phyloP scores from a whole-genome alignment of 306 rosid genomes.

The Pyrus betulifolia region DNA sequence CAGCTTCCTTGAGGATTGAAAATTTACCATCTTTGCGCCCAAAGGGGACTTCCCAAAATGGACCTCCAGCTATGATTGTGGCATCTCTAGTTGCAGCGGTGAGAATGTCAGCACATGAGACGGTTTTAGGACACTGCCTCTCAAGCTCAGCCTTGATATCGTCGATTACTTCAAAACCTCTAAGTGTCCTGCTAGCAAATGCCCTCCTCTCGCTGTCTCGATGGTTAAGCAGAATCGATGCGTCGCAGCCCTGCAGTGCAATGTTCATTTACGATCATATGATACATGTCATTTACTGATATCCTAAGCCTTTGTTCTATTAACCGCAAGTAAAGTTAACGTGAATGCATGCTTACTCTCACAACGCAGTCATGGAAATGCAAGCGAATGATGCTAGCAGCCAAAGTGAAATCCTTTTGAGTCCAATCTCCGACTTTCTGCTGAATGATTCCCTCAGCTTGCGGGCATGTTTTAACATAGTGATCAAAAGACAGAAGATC shows the following conservation, averaged over 20 bases:
- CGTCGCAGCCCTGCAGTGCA: slow-evolving; percentile 70
- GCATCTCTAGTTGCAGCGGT: slow-evolving; percentile 87
- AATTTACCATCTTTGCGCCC: slow-evolving; percentile 68
- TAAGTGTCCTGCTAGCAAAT: slow-evolving; percentile 48
- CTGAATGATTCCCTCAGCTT: slow-evolving; percentile 68
- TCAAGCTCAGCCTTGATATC: slow-evolving; percentile 64
- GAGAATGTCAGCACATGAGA: slow-evolving; percentile 84
- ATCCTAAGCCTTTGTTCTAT: background rate
- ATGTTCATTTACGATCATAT: background rate
- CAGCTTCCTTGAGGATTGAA: slow-evolving; percentile 60
- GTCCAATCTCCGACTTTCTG: slow-evolving; percentile 53
- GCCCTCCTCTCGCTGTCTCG: slow-evolving; percentile 59
- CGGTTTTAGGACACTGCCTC: slow-evolving; percentile 61
- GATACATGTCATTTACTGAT: background rate
- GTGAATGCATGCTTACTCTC: slow-evolving; percentile 36
- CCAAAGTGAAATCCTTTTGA: slow-evolving; percentile 55
- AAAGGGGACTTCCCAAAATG: slow-evolving; percentile 87
- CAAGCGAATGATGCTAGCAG: slow-evolving; percentile 62
- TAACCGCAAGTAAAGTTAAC: background rate
- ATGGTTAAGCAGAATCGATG: slow-evolving; percentile 55
- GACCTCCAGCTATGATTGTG: slow-evolving; percentile 70
- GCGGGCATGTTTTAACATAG: slow-evolving; percentile 45
- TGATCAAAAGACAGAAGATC: slow-evolving; percentile 35
- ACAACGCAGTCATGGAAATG: slow-evolving; percentile 82
- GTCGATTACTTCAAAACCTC: slow-evolving; percentile 66